Base-by-base conservation (phyloP, 2,329 filamentous ascomycete species). In the Ophiostoma quercus region DNA sequence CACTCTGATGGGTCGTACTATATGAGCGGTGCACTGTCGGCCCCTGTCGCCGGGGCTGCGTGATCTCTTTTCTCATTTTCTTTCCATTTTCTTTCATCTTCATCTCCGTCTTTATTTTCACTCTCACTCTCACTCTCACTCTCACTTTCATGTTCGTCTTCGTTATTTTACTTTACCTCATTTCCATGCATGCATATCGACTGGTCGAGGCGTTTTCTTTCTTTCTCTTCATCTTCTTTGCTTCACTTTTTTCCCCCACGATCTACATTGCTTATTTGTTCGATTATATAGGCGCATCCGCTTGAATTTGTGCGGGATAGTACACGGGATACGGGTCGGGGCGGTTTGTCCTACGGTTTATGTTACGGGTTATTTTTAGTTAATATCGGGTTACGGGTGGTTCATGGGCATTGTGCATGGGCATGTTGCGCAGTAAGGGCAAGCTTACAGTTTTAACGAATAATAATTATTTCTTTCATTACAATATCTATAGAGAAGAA, bases 401-500 rank as follows among this genome's bases (percentile, higher is more conserved):
- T n/a, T 16, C 19, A 47, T 4, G 43, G 43, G 7, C 16, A 47
- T n/a, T 5, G 16, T n/a, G 19, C 2, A 8, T 8, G 9, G 51
- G 51, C 51, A 57, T 25, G 4, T 29, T 39, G 6, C 4, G 37
- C 37, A 39, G 39, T 9, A 41, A 41, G 12, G 9, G 9, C 12
- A 41, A 12, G 11, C 39, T 22, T 25, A n/a, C 25, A 2, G 51
- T 62, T 32, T 57, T 32, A 62, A 62, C 22, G 14, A 32, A 34
- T 32, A 62, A 19, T 62, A 62, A 32, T 57, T 57, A 62, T 34
- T 34, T 62, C 57, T 32, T 62, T 62, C 57, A 62, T 62, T 32
- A 62, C 57, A 62, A 62, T 32, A 32, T 25, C 16, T 32, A 62
- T 25, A 57, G 22, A 9, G 51, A 62, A 62, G 19, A 14, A 4